A percentile compares a stretch with the other conserved stretches of the same genome.
Evolutionary conservation across 2,329 filamentous ascomycete species (phyloP).

Genomic region (Corinectria fuckeliana): DNA sequence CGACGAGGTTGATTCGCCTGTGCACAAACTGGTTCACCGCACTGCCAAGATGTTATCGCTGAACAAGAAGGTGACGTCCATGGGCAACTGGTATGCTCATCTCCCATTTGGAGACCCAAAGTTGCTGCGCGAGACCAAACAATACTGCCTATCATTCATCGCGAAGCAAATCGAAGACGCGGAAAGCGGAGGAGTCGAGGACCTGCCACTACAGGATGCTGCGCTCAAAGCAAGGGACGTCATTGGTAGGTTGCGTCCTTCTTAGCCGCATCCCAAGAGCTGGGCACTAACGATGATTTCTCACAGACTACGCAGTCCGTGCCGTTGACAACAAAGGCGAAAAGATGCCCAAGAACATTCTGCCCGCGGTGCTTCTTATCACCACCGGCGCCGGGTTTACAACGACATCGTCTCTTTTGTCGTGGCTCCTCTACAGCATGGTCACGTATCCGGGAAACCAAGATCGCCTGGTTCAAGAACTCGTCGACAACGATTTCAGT

Average conservation of each 20-base stretch:
- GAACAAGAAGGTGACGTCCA: constrained; percentile 64
- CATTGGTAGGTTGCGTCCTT: constrained; percentile 29
- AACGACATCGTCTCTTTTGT: constrained; percentile 63
- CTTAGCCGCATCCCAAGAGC: neutral
- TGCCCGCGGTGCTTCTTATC: constrained; percentile 51
- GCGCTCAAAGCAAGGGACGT: constrained; percentile 55
- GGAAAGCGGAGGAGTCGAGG: constrained; percentile 45
- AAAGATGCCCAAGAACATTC: constrained; percentile 52
- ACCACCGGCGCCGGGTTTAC: constrained; percentile 65
- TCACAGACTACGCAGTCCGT: constrained; percentile 57
- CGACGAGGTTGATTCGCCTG: constrained; percentile 49
- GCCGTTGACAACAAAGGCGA: constrained; percentile 61
- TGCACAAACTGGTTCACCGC: constrained; percentile 57
- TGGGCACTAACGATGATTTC: too few species aligned
- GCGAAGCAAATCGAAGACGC: constrained; percentile 43
- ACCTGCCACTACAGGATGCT: constrained; percentile 54
- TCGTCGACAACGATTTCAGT: constrained; percentile 56
- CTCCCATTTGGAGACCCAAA: constrained; percentile 65
- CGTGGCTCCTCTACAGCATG: constrained; percentile 63
- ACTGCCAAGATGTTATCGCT: constrained; percentile 60
- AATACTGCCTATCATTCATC: too few species aligned
- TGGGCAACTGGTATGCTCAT: constrained; percentile 61
- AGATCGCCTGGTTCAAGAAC: constrained; percentile 62
- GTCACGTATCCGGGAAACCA: constrained; percentile 62
- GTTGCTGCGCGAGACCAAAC: constrained; percentile 45